Percentiles rank a stretch among this genome's conserved stretches.
Evolutionary conservation across 2,329 filamentous ascomycete genomes (phyloP).

Genomic region (Diaporthe humulicola): DNA sequence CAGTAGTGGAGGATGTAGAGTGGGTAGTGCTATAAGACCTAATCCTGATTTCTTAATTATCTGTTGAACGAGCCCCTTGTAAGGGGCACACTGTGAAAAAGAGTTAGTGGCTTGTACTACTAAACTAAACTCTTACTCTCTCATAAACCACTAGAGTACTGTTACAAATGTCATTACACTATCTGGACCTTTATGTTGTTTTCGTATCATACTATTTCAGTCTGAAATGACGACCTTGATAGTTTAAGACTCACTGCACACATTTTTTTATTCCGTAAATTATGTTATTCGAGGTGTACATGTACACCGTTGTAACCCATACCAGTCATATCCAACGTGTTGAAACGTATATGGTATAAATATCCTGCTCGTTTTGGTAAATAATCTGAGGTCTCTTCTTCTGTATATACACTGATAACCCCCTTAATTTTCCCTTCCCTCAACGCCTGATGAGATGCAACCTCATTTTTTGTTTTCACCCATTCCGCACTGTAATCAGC

Average conservation of each 20-base stretch:
- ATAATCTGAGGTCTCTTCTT: neutral
- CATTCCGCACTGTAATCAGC: neutral
- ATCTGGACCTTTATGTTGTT: neutral
- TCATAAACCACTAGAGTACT: too few relatives aligned
- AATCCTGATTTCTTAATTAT: too few relatives aligned
- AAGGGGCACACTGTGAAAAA: too few relatives aligned
- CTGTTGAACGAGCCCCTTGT: neutral
- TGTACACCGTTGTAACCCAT: neutral
- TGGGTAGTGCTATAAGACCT: too few relatives aligned
- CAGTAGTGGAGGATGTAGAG: too few relatives aligned
- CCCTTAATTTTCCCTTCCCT: neutral
- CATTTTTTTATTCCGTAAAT: neutral
- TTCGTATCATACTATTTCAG: neutral
- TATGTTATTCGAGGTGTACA: neutral
- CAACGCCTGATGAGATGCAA: constrained; percentile 21
- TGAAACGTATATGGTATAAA: constrained; percentile 16
- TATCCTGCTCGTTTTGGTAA: neutral
- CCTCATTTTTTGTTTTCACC: neutral
- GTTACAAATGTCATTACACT: neutral
- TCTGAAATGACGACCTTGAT: neutral
- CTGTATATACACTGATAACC: constrained; percentile 11
- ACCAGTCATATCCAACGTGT: constrained; percentile 9
- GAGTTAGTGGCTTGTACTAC: neutral
- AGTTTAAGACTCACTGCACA: neutral
- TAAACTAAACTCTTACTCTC: too few relatives aligned